Evolutionary conservation across 2,329 filamentous ascomycete genomes (phyloP).

Genomic region (Lasiodiplodia sp.): DNA sequence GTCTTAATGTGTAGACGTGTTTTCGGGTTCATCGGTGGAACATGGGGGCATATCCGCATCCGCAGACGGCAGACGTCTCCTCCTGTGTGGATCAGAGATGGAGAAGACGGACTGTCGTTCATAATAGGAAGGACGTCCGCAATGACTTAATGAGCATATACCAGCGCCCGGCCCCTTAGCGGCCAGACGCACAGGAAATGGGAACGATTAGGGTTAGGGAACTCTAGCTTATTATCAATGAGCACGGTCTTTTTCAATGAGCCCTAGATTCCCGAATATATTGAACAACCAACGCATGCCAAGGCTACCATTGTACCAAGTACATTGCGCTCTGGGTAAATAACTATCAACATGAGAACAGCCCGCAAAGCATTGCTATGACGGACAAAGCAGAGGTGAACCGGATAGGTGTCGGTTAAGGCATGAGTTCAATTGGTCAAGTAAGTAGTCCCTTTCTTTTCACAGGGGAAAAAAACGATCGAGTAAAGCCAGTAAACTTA

Average conservation of each 20-base stretch:
- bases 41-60: background rate
- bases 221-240: background rate
- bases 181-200: background rate
- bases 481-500: too few relatives aligned
- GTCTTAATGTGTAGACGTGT: too few relatives aligned
- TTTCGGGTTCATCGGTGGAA: background rate
- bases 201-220: background rate
- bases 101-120: background rate
- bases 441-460: too few relatives aligned
- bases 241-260: background rate
- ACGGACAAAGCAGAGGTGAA: too few relatives aligned
- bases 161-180: background rate
- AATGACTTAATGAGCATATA: slow-evolving; percentile 23
- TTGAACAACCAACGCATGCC: background rate
- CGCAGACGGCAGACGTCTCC: background rate
- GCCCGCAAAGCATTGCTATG: too few relatives aligned
- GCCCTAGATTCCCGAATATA: background rate
- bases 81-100: background rate
- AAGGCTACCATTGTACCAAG: too few relatives aligned
- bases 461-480: too few relatives aligned
- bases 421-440: too few relatives aligned
- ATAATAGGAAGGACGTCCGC: background rate
- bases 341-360: too few relatives aligned
- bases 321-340: too few relatives aligned
- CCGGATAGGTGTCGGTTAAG: too few relatives aligned